These are phyloP conservation scores for Stentor roeselii DNA, from an alignment of 73 alveolate genomes.

Conservation along the genomic window DNA sequence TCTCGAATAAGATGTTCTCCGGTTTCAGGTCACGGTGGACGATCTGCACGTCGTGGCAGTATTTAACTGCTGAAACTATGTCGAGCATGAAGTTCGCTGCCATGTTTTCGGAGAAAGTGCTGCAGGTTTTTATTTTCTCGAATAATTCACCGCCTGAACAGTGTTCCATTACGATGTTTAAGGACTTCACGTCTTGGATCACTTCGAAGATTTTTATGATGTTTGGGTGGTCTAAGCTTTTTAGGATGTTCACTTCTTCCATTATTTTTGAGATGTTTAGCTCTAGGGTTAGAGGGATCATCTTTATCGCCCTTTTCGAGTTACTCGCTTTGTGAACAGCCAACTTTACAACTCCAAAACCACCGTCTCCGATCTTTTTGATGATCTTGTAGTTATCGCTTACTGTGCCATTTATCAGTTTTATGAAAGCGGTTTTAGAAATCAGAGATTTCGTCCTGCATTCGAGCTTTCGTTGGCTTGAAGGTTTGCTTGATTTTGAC, in stretches of 20 bases:
- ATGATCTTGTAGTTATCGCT: neutral
- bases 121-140: slow-evolving; percentile 24
- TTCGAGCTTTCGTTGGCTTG: too few species aligned
- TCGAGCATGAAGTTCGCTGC: slow-evolving; percentile 62
- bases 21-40: slow-evolving; percentile 94
- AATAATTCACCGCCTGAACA: slow-evolving; percentile 50
- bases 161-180: slow-evolving; percentile 41
- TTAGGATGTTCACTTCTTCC: slow-evolving; percentile 47
- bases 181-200: slow-evolving; percentile 31
- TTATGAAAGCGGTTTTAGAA: neutral
- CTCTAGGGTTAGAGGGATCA: neutral
- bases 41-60: slow-evolving; percentile 83
- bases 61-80: slow-evolving; percentile 65
- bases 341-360: slow-evolving; percentile 10
- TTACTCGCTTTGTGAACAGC: slow-evolving; percentile 16
- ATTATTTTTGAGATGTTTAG: neutral
- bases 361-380: slow-evolving; percentile 17
- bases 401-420: neutral
- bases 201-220: slow-evolving; percentile 39
- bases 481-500: too few species aligned
- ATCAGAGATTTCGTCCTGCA: neutral
- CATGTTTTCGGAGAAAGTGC: neutral
- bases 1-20: slow-evolving; percentile 85
- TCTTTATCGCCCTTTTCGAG: neutral
- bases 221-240: slow-evolving; percentile 45